A percentile compares a stretch with the other conserved stretches of the same genome.
These are phyloP conservation scores for Sclerospora graminicola DNA, from an alignment of 352 stramenopile species.

Conservation along the genomic window DNA sequence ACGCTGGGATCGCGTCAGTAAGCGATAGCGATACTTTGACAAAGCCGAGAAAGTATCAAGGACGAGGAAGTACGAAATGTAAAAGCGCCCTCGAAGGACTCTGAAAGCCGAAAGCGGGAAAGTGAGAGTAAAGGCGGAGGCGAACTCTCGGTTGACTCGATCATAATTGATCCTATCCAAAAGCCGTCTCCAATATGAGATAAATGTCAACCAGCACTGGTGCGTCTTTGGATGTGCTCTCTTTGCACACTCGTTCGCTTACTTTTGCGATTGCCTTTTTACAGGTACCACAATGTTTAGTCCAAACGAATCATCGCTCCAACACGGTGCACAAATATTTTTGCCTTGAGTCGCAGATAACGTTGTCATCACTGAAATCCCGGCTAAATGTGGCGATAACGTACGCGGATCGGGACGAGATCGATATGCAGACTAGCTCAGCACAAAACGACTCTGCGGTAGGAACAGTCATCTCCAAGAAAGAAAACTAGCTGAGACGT, in stretches of 20 bases:
- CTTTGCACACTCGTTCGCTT: neutral
- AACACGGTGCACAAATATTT: slow-evolving; percentile 86
- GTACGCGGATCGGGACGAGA: slow-evolving; percentile 4
- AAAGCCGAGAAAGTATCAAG: slow-evolving; percentile 20
- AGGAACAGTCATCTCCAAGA: slow-evolving; percentile 8
- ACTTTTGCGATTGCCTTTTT: neutral
- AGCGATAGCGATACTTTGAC: slow-evolving; percentile 7
- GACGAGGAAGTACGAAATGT: slow-evolving; percentile 25
- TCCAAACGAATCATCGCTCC: slow-evolving; percentile 75
- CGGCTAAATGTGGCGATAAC: slow-evolving; percentile 17
- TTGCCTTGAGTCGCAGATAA: slow-evolving; percentile 69
- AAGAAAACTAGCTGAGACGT: slow-evolving; percentile 22
- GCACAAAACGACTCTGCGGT: slow-evolving; percentile 2
- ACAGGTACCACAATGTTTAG: slow-evolving; percentile 67
- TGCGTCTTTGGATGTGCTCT: slow-evolving; percentile 10
- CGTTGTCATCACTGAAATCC: slow-evolving; percentile 26
- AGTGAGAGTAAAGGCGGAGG: slow-evolving; percentile 29
- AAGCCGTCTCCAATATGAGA: slow-evolving; percentile 39
- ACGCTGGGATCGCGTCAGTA: slow-evolving; percentile 32
- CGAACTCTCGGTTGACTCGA: slow-evolving; percentile 19
- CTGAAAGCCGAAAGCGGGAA: slow-evolving; percentile 18
- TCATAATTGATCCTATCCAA: slow-evolving; percentile 54
- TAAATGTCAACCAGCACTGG: slow-evolving; percentile 54
- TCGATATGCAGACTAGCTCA: slow-evolving; percentile 1
- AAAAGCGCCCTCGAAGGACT: slow-evolving; percentile 7